Conservation (phyloP, 345 rosid species). For the Linum trigynum region DNA sequence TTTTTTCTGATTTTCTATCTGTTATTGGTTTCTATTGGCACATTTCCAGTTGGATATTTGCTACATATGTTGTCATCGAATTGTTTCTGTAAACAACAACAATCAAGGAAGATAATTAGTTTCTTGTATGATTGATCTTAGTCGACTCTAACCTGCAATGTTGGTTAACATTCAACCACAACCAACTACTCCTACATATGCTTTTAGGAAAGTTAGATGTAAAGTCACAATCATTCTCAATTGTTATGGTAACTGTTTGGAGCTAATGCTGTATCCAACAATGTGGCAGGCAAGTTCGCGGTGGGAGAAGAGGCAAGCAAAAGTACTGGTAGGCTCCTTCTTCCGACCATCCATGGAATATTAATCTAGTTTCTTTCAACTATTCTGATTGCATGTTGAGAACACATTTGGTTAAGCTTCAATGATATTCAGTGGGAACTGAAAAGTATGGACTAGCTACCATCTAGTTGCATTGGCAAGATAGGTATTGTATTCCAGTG, state of each 20-base stretch:
- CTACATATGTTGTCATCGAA: too few species aligned
- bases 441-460: too few species aligned
- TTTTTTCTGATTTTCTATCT: not conserved
- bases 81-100: too few species aligned
- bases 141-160: not conserved
- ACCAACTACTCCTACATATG: too few species aligned
- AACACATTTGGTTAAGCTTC: too few species aligned
- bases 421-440: too few species aligned
- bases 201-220: too few species aligned
- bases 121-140: not conserved
- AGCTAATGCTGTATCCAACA: constrained; percentile 6
- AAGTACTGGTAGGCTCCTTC: constrained; percentile 59
- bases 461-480: too few species aligned
- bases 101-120: too few species aligned
- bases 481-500: too few species aligned
- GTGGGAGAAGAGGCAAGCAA: constrained; percentile 91
- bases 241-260: not conserved
- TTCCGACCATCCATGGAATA: constrained; percentile 1
- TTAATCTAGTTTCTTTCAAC: not conserved
- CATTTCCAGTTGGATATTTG: not conserved
- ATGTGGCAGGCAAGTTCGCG: constrained; percentile 69
- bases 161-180: too few species aligned
- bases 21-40: not conserved
- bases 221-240: not conserved
- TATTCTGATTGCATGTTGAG: not conserved